Base-by-base conservation (phyloP, 768 basidiomycete species). In the Termitomyces bulborhizus region DNA sequence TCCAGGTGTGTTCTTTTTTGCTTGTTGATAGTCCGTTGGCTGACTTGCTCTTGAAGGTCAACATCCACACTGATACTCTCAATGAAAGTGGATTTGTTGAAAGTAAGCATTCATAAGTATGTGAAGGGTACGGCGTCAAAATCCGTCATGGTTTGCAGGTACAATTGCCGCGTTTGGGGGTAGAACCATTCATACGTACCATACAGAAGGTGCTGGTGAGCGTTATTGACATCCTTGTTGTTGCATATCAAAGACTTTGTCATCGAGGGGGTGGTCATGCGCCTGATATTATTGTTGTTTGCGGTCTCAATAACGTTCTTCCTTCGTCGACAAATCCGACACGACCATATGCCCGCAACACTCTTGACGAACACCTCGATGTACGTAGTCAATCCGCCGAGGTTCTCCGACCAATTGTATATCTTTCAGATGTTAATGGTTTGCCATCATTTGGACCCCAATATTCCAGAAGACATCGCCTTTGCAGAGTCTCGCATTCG, bases 21-120 rank as follows among this genome's bases (percentile, higher is more conserved):
- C 18, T 39, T 27, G 26, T 50, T 6, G 9, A 27, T 18, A 27
- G 8, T 12, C 39, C 11, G 6, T 39, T 3, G 8, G 41, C 26
- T 21, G 27, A 45, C 46, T 8, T 45, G 36, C 4, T 32, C 8
- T 9, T 24, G 11, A 32, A 87, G 83, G 82, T 92, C 52, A 94
- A 95, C 68, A 97, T 99, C 39, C 97, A 99, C 66, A 95, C 94
- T 0, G 97, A 98, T 66, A 98, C 96, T 0, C 70, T 98, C 56
- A 98, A 98, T 67, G 97, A 99, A 73, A 93, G 92, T 59, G 96
- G 95, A 1, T 98, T 96, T 66, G 93, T 98, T 6, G 93, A 99
- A 69, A 87, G 93, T 92, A 64, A 42, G 83, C 69, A 13, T 29
- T 47, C 11, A n/a, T 13, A 18, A 12, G 29, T 39, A 13, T 39